Evolutionary conservation across 2,329 filamentous ascomycete genomes (phyloP), one percentile per base, ranked within the genome.

Genomic region (Alternaria angustiovoidea): DNA sequence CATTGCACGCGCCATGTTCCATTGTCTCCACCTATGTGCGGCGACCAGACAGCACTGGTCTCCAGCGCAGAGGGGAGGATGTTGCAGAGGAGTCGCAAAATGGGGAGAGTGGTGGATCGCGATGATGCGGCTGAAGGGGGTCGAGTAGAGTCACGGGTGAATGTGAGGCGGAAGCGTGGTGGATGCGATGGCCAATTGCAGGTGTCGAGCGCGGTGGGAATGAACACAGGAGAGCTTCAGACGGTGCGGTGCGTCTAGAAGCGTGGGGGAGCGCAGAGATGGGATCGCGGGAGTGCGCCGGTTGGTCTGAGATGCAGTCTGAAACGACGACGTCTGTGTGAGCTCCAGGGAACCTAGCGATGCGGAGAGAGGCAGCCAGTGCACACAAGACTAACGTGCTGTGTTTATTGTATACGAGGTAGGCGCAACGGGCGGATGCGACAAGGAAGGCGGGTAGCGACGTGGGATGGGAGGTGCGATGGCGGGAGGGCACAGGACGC

Each of bases 1-100:
- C 74, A 70, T 80, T 80, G 72, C 79, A 81, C 59, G 77, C 74
- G 68, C 78, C 79, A 78, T 80, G 78, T 59, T 80, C 78, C 79
- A 81, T 81, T 53, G 65, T 77, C 70, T 73, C 71, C 72, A 66
- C 68, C 62, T 62, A 51, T 63, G 61, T 65, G 63, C 70, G 70
- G 72, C 67, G 73, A 74, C 71, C 73, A 73, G 74, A 63, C 56
- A 44, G 52, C 48, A 62, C 68, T 73, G 73, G 70, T 72, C 73
- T 75, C 70, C 69, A 70, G 71, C 70, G 59, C 71, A 68, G 58
- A 72, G 63, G 68, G 69, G 66, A 69, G 67, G 69, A 38, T 51
- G 53, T 54, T 54, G 63, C 58, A 51, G 39, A 18, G 46, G 48
- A 36, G 68, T 64, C 63, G 71, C 69, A 66, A 67, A 70, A 69